Evolutionary conservation across 768 basidiomycete species (phyloP).

Genomic region (Solioccasus polychromus): DNA sequence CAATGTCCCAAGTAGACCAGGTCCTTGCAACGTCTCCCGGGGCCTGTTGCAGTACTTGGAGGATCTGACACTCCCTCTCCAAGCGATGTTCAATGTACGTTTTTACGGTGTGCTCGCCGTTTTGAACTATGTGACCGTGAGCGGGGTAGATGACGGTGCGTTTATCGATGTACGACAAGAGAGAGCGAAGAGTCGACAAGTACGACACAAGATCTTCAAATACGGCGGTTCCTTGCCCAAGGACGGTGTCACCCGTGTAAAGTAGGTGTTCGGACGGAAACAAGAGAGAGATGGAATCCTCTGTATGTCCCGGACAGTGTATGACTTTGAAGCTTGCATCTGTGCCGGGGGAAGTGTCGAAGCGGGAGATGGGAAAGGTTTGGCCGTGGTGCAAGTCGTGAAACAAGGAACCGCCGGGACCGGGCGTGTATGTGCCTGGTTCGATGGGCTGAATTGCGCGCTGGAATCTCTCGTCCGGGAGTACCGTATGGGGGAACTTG

Average conservation of each 20-base stretch:
- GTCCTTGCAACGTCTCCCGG: constrained; percentile 17
- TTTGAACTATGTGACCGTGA: constrained; percentile 75
- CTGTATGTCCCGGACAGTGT: constrained; percentile 88
- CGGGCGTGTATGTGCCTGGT: constrained; percentile 44
- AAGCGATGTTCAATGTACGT: constrained; percentile 80
- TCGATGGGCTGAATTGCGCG: constrained; percentile 41
- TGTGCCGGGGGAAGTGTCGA: not conserved
- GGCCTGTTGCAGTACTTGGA: constrained; percentile 44
- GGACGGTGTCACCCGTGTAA: constrained; percentile 88
- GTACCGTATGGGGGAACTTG: constrained; percentile 54
- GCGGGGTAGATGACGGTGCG: constrained; percentile 75
- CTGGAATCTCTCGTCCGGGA: constrained; percentile 27
- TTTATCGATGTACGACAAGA: constrained; percentile 44
- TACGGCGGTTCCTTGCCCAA: constrained; percentile 87
- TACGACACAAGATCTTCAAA: constrained; percentile 82
- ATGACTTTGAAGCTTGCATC: constrained; percentile 53
- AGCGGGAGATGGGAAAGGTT: constrained; percentile 36
- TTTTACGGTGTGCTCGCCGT: constrained; percentile 59
- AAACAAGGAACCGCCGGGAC: constrained; percentile 41
- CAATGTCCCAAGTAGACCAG: constrained; percentile 68
- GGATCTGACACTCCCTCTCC: constrained; percentile 76
- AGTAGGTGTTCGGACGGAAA: constrained; percentile 68
- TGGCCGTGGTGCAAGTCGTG: constrained; percentile 63
- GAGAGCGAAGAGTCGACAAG: constrained; percentile 56
- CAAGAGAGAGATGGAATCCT: constrained; percentile 77